phyloP scores from a whole-genome alignment of 495 filamentous ascomycete genomes.

The Penicillium mononematosum region DNA sequence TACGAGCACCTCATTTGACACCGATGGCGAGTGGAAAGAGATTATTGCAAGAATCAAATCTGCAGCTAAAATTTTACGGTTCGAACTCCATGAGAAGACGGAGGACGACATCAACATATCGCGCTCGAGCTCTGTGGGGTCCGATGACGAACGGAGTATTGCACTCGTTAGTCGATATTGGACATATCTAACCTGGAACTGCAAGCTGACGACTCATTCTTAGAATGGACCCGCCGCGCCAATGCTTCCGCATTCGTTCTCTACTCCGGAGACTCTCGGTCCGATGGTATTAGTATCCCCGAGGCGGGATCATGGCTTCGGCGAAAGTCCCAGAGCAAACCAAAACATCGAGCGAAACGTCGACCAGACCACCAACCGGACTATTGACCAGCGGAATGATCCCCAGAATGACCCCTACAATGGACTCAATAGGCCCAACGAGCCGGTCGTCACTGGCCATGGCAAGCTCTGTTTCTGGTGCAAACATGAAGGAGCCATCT shows the following conservation, averaged over 20 bases:
- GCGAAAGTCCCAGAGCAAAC: not conserved
- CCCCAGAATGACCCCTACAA: not conserved
- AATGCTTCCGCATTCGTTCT: not conserved
- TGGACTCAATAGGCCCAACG: not conserved
- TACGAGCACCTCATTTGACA: slow-evolving; percentile 15
- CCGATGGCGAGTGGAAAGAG: slow-evolving; percentile 16
- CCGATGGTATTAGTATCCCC: not conserved
- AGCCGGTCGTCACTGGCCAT: slow-evolving; percentile 8
- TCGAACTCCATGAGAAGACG: slow-evolving; percentile 17
- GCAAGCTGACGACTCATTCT: not conserved
- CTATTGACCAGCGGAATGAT: not conserved
- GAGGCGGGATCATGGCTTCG: not conserved
- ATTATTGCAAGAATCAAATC: slow-evolving; percentile 22
- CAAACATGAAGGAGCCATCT: not conserved
- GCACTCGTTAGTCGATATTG: not conserved
- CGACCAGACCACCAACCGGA: too few relatives aligned
- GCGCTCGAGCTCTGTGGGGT: not conserved
- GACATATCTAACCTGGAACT: not conserved
- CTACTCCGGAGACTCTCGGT: not conserved
- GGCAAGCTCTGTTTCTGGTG: slow-evolving; percentile 31
- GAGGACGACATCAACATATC: slow-evolving; percentile 18
- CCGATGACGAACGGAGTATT: not conserved
- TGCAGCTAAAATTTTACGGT: slow-evolving; percentile 10
- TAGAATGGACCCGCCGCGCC: not conserved
- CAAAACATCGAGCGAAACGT: not conserved